Base-by-base conservation (phyloP, 257 asterid genomes). In the Salvia miltiorrhiza region DNA sequence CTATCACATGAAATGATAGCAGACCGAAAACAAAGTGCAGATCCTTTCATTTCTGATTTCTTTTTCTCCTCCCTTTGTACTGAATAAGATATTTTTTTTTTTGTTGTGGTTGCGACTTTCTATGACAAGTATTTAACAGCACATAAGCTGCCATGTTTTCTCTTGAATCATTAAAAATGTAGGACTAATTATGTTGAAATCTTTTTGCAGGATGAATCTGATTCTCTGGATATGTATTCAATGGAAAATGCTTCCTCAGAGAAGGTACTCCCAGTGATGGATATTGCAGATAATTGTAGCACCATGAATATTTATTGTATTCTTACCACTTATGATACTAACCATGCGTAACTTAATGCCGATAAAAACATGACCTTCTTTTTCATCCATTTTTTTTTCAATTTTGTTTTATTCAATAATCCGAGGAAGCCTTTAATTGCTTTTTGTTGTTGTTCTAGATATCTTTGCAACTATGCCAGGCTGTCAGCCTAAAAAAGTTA, bases 141-240 rank as follows among this genome's bases (percentile, higher is more conserved):
- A 28, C 61, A 19, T 47, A 57, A 53, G 37, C 69, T 50, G 56
- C 61, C 23, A 40, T 19, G 9, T 61, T 37, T 20, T 4, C 0
- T 49, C 28, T 63, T 58, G 65, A 70, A 26, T 39, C 48, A 9
- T 75, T 40, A 9, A 17, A 21, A 48, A 48, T 32, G 32, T 69
- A 5, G 47, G 50, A 58, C 35, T 60, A 60, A 50, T 68, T 58
- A 57, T 61, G 45, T 28, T 47, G 55, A 41, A 24, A 21, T 69
- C 47, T 37, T 16, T 70, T 69, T 84, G 87, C 90, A 93, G 98
- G 97, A 87, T 76, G 97, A 93, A 45, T 74, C 83, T 75, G 97
- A 93, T 72, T 74, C 94, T 13, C 88, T 96, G 94, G 98, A 93
- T 77, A 82, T 72, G 61, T 76, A 78, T 80, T 76, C 82, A 47